phyloP scores from a whole-genome alignment of 129 eudicot species.

The Escallonia rubra region DNA sequence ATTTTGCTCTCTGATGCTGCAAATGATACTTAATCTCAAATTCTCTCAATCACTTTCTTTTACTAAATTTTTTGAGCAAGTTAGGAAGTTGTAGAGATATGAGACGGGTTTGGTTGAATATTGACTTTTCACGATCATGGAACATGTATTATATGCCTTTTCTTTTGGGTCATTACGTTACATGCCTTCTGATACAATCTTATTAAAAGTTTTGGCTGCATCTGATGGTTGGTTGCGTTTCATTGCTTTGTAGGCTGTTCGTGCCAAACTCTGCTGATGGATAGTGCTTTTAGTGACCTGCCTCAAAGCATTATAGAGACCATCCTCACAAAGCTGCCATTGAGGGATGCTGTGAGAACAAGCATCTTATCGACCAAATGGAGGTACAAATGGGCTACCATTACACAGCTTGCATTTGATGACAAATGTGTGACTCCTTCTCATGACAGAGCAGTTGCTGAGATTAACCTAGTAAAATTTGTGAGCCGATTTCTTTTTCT shows the following conservation, averaged over 20 bases:
- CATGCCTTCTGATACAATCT: background rate
- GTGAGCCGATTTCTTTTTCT: constrained; percentile 66
- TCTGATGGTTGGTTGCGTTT: constrained; percentile 1
- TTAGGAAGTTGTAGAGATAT: too few relatives aligned
- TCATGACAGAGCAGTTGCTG: constrained; percentile 44
- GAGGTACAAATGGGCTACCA: constrained; percentile 80
- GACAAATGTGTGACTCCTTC: constrained; percentile 47
- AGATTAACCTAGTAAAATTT: constrained; percentile 47
- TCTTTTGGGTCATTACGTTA: too few relatives aligned
- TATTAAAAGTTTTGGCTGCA: background rate
- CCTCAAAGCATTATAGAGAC: constrained; percentile 83
- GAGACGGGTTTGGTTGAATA: too few relatives aligned
- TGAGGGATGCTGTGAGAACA: constrained; percentile 80
- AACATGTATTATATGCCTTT: too few relatives aligned
- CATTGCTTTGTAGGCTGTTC: constrained; percentile 4
- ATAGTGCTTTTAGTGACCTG: constrained; percentile 43
- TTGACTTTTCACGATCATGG: too few relatives aligned
- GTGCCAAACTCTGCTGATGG: background rate
- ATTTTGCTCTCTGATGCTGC: too few relatives aligned
- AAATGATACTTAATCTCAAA: too few relatives aligned
- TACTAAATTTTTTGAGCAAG: too few relatives aligned
- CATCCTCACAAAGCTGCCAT: constrained; percentile 66
- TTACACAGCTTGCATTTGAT: constrained; percentile 65
- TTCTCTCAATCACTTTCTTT: too few relatives aligned
- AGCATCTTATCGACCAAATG: constrained; percentile 71